These are phyloP conservation scores for Paramecium primaurelia DNA, from an alignment of 73 alveolate species.

Conservation along the genomic window DNA sequence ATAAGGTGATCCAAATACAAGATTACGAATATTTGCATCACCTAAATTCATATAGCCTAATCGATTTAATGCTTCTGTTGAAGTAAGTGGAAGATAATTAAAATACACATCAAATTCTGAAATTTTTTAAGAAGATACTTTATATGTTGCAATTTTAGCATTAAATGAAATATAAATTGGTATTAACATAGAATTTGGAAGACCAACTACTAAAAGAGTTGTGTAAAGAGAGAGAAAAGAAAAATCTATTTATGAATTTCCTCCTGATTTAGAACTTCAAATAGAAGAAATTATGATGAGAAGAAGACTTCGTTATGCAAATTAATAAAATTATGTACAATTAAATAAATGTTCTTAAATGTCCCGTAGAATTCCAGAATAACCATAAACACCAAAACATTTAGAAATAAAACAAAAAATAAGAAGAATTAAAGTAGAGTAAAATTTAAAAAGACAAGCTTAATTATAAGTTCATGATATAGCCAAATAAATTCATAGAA, in stretches of 20 bases:
- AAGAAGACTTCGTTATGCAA: conserved; percentile 4
- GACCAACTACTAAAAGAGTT: neutral
- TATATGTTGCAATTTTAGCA: neutral
- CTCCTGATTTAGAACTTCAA: conserved; percentile 16
- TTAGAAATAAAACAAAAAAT: neutral
- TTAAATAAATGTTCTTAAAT: neutral
- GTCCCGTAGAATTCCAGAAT: neutral
- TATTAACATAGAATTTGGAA: neutral
- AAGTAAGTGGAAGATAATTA: neutral
- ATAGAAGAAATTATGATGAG: neutral
- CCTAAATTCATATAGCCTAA: conserved; percentile 9
- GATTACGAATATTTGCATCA: conserved; percentile 29
- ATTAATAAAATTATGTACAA: neutral
- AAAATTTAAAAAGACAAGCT: neutral
- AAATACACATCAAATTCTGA: neutral
- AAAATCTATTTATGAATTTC: neutral
- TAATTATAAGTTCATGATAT: conserved; percentile 10
- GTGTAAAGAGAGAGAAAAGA: neutral
- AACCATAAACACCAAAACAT: neutral
- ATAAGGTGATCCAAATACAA: neutral
- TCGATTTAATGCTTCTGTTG: conserved; percentile 26
- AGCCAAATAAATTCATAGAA: conserved; percentile 1
- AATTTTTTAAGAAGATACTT: neutral
- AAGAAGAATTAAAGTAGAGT: neutral
- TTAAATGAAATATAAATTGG: neutral